These are phyloP conservation scores for Prunus yedoensis DNA, from an alignment of 331 rosid species.

Conservation along the genomic window DNA sequence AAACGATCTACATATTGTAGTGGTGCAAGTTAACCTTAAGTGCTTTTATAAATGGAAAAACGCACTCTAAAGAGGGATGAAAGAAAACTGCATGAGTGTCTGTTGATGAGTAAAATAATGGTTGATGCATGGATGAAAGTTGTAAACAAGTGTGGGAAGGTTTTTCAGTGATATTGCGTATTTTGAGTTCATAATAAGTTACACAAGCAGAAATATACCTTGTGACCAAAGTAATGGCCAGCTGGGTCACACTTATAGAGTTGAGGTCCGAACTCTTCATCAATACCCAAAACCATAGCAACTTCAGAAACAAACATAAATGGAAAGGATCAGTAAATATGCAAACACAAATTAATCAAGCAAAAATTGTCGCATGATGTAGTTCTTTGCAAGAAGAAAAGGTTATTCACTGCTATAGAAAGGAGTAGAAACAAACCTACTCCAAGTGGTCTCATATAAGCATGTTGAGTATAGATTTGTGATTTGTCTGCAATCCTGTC, in stretches of 20 bases:
- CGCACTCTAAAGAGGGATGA: not conserved
- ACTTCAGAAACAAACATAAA: constrained; percentile 50
- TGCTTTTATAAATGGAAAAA: not conserved
- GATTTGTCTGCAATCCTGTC: constrained; percentile 97
- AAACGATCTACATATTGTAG: not conserved
- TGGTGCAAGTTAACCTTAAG: not conserved
- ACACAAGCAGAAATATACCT: constrained; percentile 45
- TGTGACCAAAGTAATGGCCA: constrained; percentile 99
- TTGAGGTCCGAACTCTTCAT: constrained; percentile 85
- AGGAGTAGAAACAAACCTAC: constrained; percentile 56
- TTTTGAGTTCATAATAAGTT: not conserved
- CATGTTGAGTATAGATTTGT: constrained; percentile 98
- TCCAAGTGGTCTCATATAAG: constrained; percentile 99
- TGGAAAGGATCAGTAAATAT: constrained; percentile 22
- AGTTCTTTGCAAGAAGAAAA: constrained; percentile 2
- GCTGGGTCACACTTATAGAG: constrained; percentile 98
- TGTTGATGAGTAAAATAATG: not conserved
- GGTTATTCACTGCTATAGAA: constrained; percentile 11
- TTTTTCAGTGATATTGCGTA: not conserved
- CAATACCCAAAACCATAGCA: constrained; percentile 95
- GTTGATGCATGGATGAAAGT: not conserved
- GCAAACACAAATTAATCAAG: not conserved
- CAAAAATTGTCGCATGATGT: not conserved
- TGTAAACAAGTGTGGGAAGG: not conserved
- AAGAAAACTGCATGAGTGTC: not conserved